Evolutionary conservation across 805 yeast species (phyloP), one percentile per base, ranked within the genome.

Genomic region (Ogataea paradorogensis): DNA sequence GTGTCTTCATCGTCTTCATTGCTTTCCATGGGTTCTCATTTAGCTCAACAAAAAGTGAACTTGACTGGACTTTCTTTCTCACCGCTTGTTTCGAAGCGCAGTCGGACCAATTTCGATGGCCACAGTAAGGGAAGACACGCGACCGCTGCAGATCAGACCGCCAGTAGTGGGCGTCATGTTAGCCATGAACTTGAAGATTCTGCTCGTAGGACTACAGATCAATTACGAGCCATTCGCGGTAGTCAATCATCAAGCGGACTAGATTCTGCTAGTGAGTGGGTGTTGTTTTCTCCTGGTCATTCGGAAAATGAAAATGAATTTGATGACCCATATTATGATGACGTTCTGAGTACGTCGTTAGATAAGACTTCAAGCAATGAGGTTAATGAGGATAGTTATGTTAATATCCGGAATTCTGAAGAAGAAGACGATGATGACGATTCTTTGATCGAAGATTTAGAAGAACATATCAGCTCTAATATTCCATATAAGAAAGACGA

Each of bases 261-360:
- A 9, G 55, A 49, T 23, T 51, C 59, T 9, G 42, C 47, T 10
- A 48, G 56, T 18, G 63, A 61, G 30, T 61, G 65, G 65, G 40
- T 61, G 13, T 40, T 61, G 11, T 61, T 61, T 33, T 55, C 63
- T 7, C 62, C 65, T 5, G 47, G 35, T 5, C 46, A 39, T 22
- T 46, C 50, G 8, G 43, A 41, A 31, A 30, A 40, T n/a, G 36
- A 34, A 30, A 41, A 35, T 11, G 40, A 35, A 39, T 42, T 35
- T 8, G 42, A 42, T 15, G 50, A 47, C 20, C 30, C 38, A 10
- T 37, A 46, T 25, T 45, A 52, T 23, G 59, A 50, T 24, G 63
- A 58, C 39, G 52, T 57, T 10, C 34, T 58, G 9, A 53, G 57
- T 24, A 46, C 60, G 8, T 44, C 53, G 4, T 21, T 46, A 5